Percentiles rank a stretch among this genome's conserved stretches.
Conservation (phyloP, 2,329 filamentous ascomycete species). For the Fusarium sp. region DNA sequence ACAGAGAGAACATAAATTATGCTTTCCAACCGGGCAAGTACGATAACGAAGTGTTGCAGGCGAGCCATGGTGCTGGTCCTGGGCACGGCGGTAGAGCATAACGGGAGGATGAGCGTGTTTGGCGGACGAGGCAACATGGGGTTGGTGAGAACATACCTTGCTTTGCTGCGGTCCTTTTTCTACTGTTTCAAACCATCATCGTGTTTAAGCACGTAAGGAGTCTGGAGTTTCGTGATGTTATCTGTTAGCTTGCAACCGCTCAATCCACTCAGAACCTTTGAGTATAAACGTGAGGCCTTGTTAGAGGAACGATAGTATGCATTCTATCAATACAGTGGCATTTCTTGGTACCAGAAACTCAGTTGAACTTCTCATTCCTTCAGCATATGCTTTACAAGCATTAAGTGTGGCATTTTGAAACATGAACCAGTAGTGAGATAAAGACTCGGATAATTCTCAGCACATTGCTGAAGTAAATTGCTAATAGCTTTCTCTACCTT, state of each 20-base stretch:
- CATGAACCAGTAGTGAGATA: neutral
- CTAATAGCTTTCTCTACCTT: neutral
- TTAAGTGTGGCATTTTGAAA: neutral
- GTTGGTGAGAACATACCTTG: conserved; percentile 34
- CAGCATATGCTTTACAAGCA: too few relatives aligned
- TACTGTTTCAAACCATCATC: neutral
- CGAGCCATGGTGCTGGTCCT: conserved; percentile 15
- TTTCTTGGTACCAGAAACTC: neutral
- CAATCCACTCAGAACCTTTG: neutral
- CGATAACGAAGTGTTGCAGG: conserved; percentile 41
- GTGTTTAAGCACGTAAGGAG: conserved; percentile 38
- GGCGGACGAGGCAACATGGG: conserved; percentile 11
- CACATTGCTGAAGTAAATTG: neutral
- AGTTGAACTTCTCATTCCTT: neutral
- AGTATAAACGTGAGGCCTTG: neutral
- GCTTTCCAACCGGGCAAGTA: conserved; percentile 53
- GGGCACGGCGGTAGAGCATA: conserved; percentile 14
- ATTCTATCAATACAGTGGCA: neutral
- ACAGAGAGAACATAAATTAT: conserved; percentile 70
- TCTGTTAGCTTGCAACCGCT: neutral
- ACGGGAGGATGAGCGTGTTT: neutral
- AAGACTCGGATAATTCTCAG: neutral
- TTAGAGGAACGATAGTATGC: neutral
- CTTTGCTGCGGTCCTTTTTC: conserved; percentile 3
- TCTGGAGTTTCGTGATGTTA: conserved; percentile 22